Base-by-base conservation (phyloP, 257 asterid species). In the Ocimum tenuiflorum region DNA sequence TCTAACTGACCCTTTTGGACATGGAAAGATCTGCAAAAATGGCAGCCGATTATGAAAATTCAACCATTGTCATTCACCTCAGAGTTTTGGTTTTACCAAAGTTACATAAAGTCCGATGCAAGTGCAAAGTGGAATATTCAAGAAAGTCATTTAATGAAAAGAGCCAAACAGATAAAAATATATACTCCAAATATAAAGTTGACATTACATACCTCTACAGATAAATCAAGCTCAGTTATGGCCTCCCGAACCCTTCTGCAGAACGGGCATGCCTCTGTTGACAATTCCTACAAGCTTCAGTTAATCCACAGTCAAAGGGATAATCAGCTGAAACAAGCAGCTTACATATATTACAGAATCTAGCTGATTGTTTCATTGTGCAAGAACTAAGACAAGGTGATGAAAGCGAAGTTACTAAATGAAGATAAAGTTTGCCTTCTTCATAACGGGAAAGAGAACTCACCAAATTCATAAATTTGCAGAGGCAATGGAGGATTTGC, bases 221-320 rank as follows among this genome's bases (percentile, higher is more conserved):
- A 84, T 60, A 88, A 77, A 78, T 88, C 96, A 53, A 88, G 91
- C 81, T 88, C 96, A 20, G 91, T 86, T 17, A 86, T 72, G 70
- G 96, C 91, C 68, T 88, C 96, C 8, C 96, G 85, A 38, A 88
- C 96, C 82, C 96, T 86, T 73, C 95, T 85, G 75, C 96, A 86
- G 74, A 88, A 88, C 9, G 96, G 96, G 80, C 96, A 88, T 50
- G 96, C 96, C 86, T 88, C 96, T 86, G 95, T 78, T 61, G 79
- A 76, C 73, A 85, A 75, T 56, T 63, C 78, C 76, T 68, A 75
- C 57, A 67, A 72, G 52, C 71, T 74, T 72, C 50, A 69, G 79
- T 74, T 68, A 73, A 71, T 73, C 56, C 52, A 42, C 35, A 61
- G 63, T 33, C 65, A 65, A 66, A 50, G 52, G 59, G 29, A 46